Percentiles rank a stretch among this genome's conserved stretches.
phyloP scores from a whole-genome alignment of 768 basidiomycete genomes.

The Mycena galericulata region DNA sequence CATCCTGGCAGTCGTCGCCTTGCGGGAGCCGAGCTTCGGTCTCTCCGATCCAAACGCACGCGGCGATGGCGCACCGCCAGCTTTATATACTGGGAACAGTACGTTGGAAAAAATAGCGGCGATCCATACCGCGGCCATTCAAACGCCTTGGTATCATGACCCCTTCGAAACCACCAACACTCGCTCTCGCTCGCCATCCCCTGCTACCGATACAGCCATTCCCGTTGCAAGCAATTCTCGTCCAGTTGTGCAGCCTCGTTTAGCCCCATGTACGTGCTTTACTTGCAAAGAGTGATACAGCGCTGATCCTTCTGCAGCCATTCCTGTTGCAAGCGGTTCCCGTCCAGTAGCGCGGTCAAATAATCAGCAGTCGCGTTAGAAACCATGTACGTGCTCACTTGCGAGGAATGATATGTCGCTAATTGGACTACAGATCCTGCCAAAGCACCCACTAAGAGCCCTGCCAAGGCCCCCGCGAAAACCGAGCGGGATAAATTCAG shows the following conservation, averaged over 20 bases:
- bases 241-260: background rate
- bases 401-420: background rate
- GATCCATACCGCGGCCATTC: background rate
- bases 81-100: background rate
- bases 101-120: slow-evolving; percentile 1
- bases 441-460: background rate
- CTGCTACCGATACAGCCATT: background rate
- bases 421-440: background rate
- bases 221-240: background rate
- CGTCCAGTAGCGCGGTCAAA: background rate
- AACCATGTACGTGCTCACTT: background rate
- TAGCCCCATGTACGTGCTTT: background rate
- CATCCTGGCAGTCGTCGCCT: background rate
- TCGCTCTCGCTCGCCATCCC: background rate
- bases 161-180: background rate
- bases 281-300: background rate
- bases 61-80: background rate
- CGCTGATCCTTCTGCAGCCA: background rate
- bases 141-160: background rate
- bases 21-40: background rate
- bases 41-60: background rate
- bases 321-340: background rate
- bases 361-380: background rate
- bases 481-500: background rate
- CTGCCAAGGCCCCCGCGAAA: background rate